phyloP scores from a whole-genome alignment of 2,329 filamentous ascomycete genomes.

The Ascochyta clinopodiicola region DNA sequence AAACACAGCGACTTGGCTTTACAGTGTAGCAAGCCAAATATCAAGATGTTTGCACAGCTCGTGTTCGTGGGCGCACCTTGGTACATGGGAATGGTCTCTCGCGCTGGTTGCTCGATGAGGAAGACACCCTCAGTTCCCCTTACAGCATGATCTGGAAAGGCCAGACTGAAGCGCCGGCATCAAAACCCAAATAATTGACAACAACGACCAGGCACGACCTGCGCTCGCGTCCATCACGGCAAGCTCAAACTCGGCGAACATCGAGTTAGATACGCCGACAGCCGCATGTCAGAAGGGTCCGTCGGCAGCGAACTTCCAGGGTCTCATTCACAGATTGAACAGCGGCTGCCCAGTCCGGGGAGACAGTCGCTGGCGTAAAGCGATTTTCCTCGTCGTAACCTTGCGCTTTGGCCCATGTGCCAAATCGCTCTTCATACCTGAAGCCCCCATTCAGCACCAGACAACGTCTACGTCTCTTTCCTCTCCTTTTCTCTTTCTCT shows the following conservation, averaged over 20 bases:
- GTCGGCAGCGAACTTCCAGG: constrained; percentile 10
- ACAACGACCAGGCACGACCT: no score
- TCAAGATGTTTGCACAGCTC: neutral
- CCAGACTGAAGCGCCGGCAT: neutral
- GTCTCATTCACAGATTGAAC: constrained; percentile 29
- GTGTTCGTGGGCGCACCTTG: constrained; percentile 10
- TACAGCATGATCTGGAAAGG: constrained; percentile 14
- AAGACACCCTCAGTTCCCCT: constrained; percentile 18
- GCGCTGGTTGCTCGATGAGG: constrained; percentile 20
- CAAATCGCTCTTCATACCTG: constrained; percentile 44
- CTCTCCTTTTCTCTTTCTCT: constrained; percentile 34
- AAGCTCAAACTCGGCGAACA: neutral
- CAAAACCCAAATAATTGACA: neutral
- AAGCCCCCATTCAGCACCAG: constrained; percentile 30
- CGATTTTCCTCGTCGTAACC: constrained; percentile 47
- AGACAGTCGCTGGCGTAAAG: constrained; percentile 31
- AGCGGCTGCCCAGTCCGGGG: constrained; percentile 20
- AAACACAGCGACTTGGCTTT: neutral
- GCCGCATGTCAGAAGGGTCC: constrained; percentile 5
- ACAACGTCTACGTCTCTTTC: constrained; percentile 34
- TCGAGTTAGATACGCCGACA: constrained; percentile 18
- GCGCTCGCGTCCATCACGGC: neutral
- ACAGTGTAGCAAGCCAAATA: no score
- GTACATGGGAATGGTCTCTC: constrained; percentile 23
- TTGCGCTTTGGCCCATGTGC: constrained; percentile 43